Conservation (phyloP, 1,284 basidiomycete genomes). For the Marasmius fiardii region DNA sequence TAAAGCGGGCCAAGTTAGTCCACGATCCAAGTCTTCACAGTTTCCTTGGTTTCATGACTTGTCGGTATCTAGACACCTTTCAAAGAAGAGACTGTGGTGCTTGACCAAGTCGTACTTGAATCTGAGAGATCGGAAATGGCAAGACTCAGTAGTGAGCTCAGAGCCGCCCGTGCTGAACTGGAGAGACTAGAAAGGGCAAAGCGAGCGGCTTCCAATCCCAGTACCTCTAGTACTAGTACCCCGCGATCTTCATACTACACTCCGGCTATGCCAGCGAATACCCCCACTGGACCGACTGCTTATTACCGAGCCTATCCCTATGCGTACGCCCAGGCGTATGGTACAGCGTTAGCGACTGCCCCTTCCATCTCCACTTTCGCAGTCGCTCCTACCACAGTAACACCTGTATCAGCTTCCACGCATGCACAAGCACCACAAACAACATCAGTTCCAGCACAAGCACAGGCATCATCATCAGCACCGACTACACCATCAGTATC, state of each 20-base stretch:
- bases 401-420: background rate
- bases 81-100: conserved; percentile 56
- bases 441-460: background rate
- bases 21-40: conserved; percentile 3
- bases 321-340: conserved; percentile 30
- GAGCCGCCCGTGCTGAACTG: conserved; percentile 56
- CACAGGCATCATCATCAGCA: background rate
- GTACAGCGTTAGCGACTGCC: conserved; percentile 11
- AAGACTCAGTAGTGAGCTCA: conserved; percentile 52
- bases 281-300: conserved; percentile 2
- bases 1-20: conserved; percentile 53
- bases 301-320: conserved; percentile 36
- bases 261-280: background rate
- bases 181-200: conserved; percentile 68
- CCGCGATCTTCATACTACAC: conserved; percentile 12
- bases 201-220: conserved; percentile 36
- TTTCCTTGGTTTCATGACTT: conserved; percentile 3
- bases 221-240: no score
- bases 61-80: conserved; percentile 45
- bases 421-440: background rate
- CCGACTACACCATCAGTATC: background rate
- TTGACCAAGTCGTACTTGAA: conserved; percentile 62
- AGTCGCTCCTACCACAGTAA: conserved; percentile 1
- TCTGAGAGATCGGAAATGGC: conserved; percentile 59
- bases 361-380: background rate